Percentiles rank a stretch among this genome's conserved stretches.
Conservation (phyloP, 352 stramenopile genomes). For the Pythium coloratum region DNA sequence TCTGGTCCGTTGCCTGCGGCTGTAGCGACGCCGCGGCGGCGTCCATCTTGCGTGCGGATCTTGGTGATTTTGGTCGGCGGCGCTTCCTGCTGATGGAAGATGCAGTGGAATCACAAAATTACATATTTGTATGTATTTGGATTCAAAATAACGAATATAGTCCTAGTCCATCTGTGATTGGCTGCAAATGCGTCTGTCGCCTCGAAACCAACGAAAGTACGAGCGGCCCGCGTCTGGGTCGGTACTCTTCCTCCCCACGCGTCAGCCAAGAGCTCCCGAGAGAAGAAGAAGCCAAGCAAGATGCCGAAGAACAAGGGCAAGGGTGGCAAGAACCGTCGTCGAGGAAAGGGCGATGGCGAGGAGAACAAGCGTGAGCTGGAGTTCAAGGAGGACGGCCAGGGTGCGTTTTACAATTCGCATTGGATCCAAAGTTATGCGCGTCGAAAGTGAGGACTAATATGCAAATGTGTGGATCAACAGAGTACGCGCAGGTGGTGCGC, state of each 20-base stretch:
- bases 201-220: constrained; percentile 33
- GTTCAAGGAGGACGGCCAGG: constrained; percentile 99
- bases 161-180: constrained; percentile 8
- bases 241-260: constrained; percentile 1
- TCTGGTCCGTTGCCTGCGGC: background rate
- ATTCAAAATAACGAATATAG: constrained; percentile 5
- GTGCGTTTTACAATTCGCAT: constrained; percentile 39
- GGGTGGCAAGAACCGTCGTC: constrained; percentile 97
- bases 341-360: constrained; percentile 98
- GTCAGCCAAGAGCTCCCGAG: constrained; percentile 5
- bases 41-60: background rate
- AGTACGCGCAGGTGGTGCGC: constrained; percentile 98
- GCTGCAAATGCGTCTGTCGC: constrained; percentile 21
- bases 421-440: background rate
- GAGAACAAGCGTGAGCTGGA: constrained; percentile 99
- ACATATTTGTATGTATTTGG: too few relatives aligned
- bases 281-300: constrained; percentile 14
- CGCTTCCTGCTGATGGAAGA: background rate
- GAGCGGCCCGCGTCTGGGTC: background rate
- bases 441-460: background rate
- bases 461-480: constrained; percentile 35
- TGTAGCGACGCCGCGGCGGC: background rate
- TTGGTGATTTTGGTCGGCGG: background rate
- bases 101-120: constrained; percentile 10
- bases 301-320: constrained; percentile 95